These are phyloP conservation scores for Aspergillus cavernicola DNA, from an alignment of 495 filamentous ascomycete genomes.

Conservation along the genomic window DNA sequence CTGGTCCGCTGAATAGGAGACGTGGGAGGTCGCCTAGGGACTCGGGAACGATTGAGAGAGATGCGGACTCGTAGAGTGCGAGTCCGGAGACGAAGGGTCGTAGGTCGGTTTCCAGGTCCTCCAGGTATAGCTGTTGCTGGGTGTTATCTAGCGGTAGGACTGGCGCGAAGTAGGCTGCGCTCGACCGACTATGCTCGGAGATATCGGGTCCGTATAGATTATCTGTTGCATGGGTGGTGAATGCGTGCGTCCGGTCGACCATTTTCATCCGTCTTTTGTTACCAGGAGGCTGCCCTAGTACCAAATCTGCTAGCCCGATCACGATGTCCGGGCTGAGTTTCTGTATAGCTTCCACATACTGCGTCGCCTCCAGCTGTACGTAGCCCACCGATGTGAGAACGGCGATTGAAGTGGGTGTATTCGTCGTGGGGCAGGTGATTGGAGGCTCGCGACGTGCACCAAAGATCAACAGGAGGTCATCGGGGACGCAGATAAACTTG, in stretches of 20 bases:
- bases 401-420: conserved; percentile 67
- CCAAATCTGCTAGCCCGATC: conserved; percentile 73
- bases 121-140: conserved; percentile 72
- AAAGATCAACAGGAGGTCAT: conserved; percentile 64
- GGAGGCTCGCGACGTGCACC: conserved; percentile 73
- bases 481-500: conserved; percentile 62
- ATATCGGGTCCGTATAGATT: conserved; percentile 47
- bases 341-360: conserved; percentile 61
- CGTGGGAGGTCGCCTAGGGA: conserved; percentile 60
- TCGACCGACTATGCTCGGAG: conserved; percentile 30
- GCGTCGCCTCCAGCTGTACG: conserved; percentile 56
- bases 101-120: conserved; percentile 56
- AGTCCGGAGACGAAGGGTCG: conserved; percentile 63
- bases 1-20: conserved; percentile 63
- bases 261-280: conserved; percentile 74
- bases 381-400: conserved; percentile 85
- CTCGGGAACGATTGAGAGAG: conserved; percentile 61
- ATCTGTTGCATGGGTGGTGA: conserved; percentile 51
- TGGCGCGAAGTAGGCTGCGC: conserved; percentile 68
- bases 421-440: conserved; percentile 66
- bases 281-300: conserved; percentile 54
- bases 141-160: conserved; percentile 71
- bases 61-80: conserved; percentile 71
- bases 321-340: conserved; percentile 75
- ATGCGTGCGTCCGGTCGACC: conserved; percentile 76